These are phyloP conservation scores for Anethum foeniculum DNA, from an alignment of 140 eudicot species.

Conservation along the genomic window DNA sequence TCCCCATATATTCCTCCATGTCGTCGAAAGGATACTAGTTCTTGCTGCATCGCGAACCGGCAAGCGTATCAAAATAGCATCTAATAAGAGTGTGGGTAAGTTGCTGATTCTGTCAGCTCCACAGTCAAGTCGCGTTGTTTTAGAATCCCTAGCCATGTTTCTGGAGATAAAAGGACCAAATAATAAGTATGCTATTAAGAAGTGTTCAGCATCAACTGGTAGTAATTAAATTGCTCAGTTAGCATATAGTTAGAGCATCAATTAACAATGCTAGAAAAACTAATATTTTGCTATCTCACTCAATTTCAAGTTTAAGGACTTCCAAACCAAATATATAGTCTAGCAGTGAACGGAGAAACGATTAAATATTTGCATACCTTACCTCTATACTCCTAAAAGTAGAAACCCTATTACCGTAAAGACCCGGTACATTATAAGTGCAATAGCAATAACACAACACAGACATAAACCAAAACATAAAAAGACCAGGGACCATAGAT, in stretches of 20 bases:
- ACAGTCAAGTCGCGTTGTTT: neutral
- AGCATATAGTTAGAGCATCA: neutral
- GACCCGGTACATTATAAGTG: too few species aligned
- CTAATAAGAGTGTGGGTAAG: slow-evolving; percentile 10
- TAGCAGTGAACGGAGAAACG: neutral
- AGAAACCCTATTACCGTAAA: too few species aligned
- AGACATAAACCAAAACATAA: too few species aligned
- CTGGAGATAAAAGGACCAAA: neutral
- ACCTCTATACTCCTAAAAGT: too few species aligned
- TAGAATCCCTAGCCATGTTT: neutral
- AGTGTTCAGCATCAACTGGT: neutral
- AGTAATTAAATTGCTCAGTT: neutral
- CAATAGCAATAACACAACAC: too few species aligned
- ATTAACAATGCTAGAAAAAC: too few species aligned
- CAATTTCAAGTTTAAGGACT: neutral
- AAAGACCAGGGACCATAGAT: too few species aligned
- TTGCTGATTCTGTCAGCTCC: slow-evolving; percentile 5
- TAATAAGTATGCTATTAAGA: too few species aligned
- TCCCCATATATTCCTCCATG: slow-evolving; percentile 21
- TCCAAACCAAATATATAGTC: neutral
- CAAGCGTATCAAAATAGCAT: slow-evolving; percentile 5
- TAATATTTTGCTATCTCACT: neutral
- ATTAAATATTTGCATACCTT: neutral
- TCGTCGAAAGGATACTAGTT: slow-evolving; percentile 15
- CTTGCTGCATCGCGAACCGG: slow-evolving; percentile 14